Conservation (phyloP, 164 flowering plant genomes). For the Cinnamomum micranthum region DNA sequence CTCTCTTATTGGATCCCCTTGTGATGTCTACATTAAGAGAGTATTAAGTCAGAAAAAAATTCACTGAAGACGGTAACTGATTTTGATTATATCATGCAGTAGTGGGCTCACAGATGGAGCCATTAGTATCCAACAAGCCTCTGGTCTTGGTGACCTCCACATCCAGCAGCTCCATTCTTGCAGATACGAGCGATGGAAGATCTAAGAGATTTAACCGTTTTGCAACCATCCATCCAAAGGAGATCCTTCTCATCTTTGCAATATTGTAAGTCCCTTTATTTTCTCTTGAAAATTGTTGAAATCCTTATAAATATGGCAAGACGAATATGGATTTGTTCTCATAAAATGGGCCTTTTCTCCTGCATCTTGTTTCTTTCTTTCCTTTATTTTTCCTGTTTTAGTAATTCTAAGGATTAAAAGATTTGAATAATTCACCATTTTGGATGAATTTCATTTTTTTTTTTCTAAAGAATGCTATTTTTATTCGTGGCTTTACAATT, state of each 20-base stretch:
- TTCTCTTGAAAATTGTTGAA: not conserved
- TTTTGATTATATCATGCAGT: slow-evolving; percentile 15
- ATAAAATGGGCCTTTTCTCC: too few species aligned
- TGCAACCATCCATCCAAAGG: slow-evolving; percentile 28
- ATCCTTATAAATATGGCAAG: too few species aligned
- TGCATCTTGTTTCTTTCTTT: too few species aligned
- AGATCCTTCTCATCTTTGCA: slow-evolving; percentile 35
- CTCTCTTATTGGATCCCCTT: too few species aligned
- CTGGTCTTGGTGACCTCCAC: slow-evolving; percentile 17
- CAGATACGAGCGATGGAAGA: slow-evolving; percentile 24
- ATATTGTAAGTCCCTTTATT: slow-evolving; percentile 21
- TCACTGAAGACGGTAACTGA: not conserved
- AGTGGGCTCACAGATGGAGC: slow-evolving; percentile 24
- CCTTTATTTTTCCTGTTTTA: too few species aligned
- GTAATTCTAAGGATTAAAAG: too few species aligned
- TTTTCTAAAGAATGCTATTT: too few species aligned
- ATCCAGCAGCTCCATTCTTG: slow-evolving; percentile 8
- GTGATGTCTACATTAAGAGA: too few species aligned
- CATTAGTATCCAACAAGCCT: slow-evolving; percentile 21
- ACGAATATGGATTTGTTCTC: too few species aligned
- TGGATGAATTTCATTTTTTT: too few species aligned
- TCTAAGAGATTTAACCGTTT: slow-evolving; percentile 18
- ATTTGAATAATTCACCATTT: too few species aligned
- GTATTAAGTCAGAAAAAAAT: not conserved
- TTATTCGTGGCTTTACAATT: too few species aligned